A percentile compares a stretch with the other conserved stretches of the same genome.
Conservation (phyloP, 495 filamentous ascomycete genomes). For the Tirmania nivea region DNA sequence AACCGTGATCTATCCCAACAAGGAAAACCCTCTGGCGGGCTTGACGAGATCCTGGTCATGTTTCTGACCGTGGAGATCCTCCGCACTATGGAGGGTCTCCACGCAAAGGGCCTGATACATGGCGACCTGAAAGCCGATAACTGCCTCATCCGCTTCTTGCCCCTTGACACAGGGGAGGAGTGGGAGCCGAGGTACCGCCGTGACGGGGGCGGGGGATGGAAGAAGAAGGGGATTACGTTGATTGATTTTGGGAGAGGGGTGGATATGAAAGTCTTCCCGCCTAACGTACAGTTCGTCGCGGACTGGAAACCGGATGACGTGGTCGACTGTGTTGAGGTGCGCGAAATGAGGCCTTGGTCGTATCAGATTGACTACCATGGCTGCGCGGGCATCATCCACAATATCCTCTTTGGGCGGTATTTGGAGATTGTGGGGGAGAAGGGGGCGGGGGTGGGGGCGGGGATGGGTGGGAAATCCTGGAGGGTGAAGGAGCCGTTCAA, state of each 20-base stretch:
- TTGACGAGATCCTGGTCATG: conserved; percentile 80
- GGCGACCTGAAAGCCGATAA: conserved; percentile 94
- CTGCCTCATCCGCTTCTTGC: conserved; percentile 65
- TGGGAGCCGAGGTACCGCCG: conserved; percentile 35
- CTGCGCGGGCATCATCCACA: conserved; percentile 64
- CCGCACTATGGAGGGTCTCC: conserved; percentile 70
- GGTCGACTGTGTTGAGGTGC: conserved; percentile 83
- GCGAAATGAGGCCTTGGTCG: conserved; percentile 80
- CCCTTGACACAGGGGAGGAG: conserved; percentile 21
- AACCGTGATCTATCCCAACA: conserved; percentile 35
- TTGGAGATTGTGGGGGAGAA: conserved; percentile 53
- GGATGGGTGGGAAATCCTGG: conserved; percentile 39
- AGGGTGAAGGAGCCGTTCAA: conserved; percentile 58
- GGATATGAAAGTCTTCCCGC: conserved; percentile 67
- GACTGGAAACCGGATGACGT: conserved; percentile 63
- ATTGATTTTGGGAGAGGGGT: conserved; percentile 93
- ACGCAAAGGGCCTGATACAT: conserved; percentile 59
- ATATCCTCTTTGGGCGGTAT: conserved; percentile 78
- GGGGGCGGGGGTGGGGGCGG: conserved; percentile 16
- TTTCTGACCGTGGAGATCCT: conserved; percentile 86
- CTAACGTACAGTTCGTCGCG: conserved; percentile 68
- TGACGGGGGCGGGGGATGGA: conserved; percentile 59
- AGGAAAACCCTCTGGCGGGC: conserved; percentile 26
- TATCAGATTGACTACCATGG: conserved; percentile 93
- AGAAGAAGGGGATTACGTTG: conserved; percentile 51